Percentiles rank a stretch among this genome's conserved stretches.
phyloP scores from a whole-genome alignment of 257 asterid genomes.

The Solanum pimpinellifolium region DNA sequence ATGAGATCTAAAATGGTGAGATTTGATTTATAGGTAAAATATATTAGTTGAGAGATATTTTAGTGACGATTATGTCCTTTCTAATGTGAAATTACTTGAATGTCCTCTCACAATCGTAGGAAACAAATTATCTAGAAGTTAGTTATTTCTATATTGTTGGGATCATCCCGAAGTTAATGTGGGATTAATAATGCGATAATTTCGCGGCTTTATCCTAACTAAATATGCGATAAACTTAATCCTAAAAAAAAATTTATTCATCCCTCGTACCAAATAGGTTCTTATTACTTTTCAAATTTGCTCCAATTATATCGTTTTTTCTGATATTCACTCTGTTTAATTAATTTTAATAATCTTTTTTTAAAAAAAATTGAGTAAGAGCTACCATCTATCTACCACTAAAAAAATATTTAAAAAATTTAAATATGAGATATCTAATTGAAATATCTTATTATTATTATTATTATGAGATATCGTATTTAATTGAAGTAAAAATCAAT shows the following conservation, averaged over 20 bases:
- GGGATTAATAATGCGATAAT: background rate
- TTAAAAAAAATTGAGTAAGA: background rate
- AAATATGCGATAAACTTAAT: too few species aligned
- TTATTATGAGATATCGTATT: background rate
- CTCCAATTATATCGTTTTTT: background rate
- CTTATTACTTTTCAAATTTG: background rate
- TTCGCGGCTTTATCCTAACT: too few species aligned
- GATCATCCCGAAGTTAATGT: too few species aligned
- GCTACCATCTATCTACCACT: background rate
- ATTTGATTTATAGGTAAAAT: background rate
- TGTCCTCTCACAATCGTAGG: background rate
- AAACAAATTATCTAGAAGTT: too few species aligned
- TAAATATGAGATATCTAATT: background rate
- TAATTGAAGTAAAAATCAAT: background rate
- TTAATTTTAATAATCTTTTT: background rate
- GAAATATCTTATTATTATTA: background rate
- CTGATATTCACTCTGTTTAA: background rate
- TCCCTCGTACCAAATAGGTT: too few species aligned
- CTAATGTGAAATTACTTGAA: background rate
- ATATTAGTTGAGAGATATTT: background rate
- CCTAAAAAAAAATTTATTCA: too few species aligned
- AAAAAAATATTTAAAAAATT: too few species aligned
- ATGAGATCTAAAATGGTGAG: conserved; percentile 5
- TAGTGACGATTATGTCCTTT: background rate
- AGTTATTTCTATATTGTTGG: too few species aligned